A percentile compares a stretch with the other conserved stretches of the same genome.
These are phyloP conservation scores for Diaporthe humulicola DNA, from an alignment of 2,329 filamentous ascomycete genomes.

Conservation along the genomic window DNA sequence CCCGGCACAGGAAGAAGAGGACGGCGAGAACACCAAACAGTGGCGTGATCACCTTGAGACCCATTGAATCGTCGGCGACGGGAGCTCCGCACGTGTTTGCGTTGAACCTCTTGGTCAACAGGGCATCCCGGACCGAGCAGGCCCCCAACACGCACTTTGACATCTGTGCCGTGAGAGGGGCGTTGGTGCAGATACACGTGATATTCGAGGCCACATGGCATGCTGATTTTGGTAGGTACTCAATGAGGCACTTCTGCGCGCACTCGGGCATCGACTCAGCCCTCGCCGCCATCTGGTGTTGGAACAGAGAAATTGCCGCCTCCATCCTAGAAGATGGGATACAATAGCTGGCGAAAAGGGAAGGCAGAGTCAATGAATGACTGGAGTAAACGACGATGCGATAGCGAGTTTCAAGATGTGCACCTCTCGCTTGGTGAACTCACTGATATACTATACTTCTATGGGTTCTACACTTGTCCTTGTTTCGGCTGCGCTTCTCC, in stretches of 20 bases:
- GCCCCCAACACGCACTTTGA: background rate
- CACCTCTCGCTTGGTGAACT: background rate
- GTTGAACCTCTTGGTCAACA: slow-evolving; percentile 20
- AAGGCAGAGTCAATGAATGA: background rate
- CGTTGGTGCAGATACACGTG: slow-evolving; percentile 28
- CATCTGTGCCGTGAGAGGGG: slow-evolving; percentile 5
- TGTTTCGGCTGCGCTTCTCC: background rate
- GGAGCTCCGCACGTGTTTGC: background rate
- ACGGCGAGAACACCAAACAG: slow-evolving; percentile 28
- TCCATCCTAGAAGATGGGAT: slow-evolving; percentile 6
- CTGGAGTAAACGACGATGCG: too few species aligned
- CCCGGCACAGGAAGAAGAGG: slow-evolving; percentile 18
- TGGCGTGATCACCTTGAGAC: slow-evolving; percentile 28
- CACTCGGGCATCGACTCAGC: slow-evolving; percentile 13
- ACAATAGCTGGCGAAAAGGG: background rate
- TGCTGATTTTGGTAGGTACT: slow-evolving; percentile 1
- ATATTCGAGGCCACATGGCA: slow-evolving; percentile 25
- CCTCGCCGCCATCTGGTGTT: slow-evolving; percentile 1
- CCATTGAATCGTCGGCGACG: slow-evolving; percentile 1
- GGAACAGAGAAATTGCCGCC: background rate
- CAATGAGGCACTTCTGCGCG: background rate
- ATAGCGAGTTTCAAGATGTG: background rate
- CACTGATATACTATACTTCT: slow-evolving; percentile 15
- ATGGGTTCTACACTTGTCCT: background rate
- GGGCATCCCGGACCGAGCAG: slow-evolving; percentile 21